phyloP scores from a whole-genome alignment of 139 green algal species.

The Mesotaenium endlicherianum region DNA sequence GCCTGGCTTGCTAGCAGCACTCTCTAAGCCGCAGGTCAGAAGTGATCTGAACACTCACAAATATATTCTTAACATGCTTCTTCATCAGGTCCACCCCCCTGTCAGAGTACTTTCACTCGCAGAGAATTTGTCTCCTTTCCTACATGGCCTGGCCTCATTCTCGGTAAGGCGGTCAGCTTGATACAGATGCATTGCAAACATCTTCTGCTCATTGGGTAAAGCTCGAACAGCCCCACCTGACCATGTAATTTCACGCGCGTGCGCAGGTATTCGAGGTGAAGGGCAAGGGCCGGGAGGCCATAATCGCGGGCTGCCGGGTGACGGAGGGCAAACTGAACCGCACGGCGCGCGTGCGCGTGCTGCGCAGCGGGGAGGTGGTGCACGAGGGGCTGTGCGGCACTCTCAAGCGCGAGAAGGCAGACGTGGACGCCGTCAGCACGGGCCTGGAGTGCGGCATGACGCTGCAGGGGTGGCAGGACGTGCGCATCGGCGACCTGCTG shows the following conservation, averaged over 20 bases:
- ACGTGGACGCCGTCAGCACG: conserved; percentile 25
- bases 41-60: no score
- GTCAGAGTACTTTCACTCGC: no score
- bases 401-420: conserved; percentile 27
- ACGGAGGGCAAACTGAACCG: conserved; percentile 27
- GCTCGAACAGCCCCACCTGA: not conserved
- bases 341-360: not conserved
- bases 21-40: no score
- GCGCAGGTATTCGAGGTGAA: conserved; percentile 34
- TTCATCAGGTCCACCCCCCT: no score
- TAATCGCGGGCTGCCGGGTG: conserved; percentile 33
- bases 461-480: conserved; percentile 21
- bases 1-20: no score
- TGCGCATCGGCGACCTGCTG: conserved; percentile 30
- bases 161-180: not conserved
- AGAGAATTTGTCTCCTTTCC: not conserved
- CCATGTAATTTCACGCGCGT: not conserved
- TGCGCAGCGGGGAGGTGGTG: conserved; percentile 19
- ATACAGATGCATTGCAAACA: not conserved
- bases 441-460: conserved; percentile 39
- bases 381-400: conserved; percentile 15
- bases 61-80: no score
- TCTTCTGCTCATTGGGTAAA: not conserved
- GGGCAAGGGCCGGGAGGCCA: conserved; percentile 1
- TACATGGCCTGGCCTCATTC: not conserved